Base-by-base conservation (phyloP, 2,329 filamentous ascomycete species). In the Trichoderma guizhouense region DNA sequence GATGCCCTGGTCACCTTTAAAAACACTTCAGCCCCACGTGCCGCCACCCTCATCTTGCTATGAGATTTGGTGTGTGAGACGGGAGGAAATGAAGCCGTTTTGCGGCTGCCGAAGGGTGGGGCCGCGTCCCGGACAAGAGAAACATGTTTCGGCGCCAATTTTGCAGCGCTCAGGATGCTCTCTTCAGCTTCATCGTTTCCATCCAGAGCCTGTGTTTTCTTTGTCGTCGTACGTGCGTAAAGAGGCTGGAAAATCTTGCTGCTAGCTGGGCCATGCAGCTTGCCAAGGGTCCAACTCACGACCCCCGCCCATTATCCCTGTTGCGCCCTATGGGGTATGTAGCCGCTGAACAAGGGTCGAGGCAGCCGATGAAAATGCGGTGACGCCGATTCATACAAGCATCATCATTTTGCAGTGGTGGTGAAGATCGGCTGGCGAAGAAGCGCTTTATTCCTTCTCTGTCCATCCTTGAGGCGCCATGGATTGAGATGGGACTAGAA, bases 301-400 rank as follows among this genome's bases (percentile, higher is more conserved):
- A 18, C 47, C 60, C 57, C 68, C 68, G 68, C 68, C 32, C 26
- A 7, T 36, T 26, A 64, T 64, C 68, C 58, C 55, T 71, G 68
- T 63, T 64, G 32, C 24, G 67, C 26, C 68, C 68, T 63, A 64
- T 70, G 68, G 67, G 67, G 68, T 30, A 9, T 26, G 58, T 43
- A 63, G 24, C 68, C 68, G 30, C 51, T n/a, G 5, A 32, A 15
- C 67, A 51, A 62, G 68, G 68, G 60, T 57, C 15, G 53, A 30
- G 66, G 53, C 39, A n/a, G 36, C 28, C 57, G 39, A 36, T 69
- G 57, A 69, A 69, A 69, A 69, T 69, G 67, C 67, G 67, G 67
- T 69, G 67, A 69, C 67, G 67, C 67, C 67, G 67, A 51, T 47
- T 69, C 28, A 53, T 53, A 26, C 28, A 65, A 11, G 30, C 21